A percentile compares a stretch with the other conserved stretches of the same genome.
Evolutionary conservation across 2,329 filamentous ascomycete species (phyloP).

Genomic region (Fusarium sp.): DNA sequence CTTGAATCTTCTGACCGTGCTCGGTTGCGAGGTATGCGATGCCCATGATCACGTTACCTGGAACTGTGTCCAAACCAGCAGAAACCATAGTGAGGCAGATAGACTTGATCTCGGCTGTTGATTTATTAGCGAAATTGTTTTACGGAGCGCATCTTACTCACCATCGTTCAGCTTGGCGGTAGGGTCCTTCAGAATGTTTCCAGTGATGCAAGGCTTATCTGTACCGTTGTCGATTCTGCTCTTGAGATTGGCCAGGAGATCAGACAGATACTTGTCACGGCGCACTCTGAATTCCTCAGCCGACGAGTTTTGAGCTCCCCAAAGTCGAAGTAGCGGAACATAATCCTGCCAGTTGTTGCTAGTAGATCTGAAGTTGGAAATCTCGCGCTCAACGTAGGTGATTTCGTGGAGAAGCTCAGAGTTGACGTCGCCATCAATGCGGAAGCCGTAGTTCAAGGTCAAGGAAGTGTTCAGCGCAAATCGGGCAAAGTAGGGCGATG

Average conservation of each 20-base stretch:
- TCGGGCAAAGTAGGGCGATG: conserved; percentile 77
- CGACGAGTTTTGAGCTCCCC: conserved; percentile 69
- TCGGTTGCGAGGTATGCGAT: conserved; percentile 78
- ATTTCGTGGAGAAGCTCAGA: conserved; percentile 78
- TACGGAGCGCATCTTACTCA: background rate
- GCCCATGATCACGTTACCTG: conserved; percentile 82
- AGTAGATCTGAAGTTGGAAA: conserved; percentile 80
- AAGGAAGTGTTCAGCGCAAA: conserved; percentile 82
- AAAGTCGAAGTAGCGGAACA: conserved; percentile 76
- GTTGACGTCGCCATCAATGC: conserved; percentile 77
- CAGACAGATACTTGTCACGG: conserved; percentile 73
- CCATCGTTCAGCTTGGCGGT: conserved; percentile 55
- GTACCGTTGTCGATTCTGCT: conserved; percentile 52
- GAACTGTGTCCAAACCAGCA: conserved; percentile 83
- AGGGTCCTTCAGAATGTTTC: conserved; percentile 65
- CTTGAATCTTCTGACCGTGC: conserved; percentile 76
- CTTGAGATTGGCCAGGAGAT: conserved; percentile 70
- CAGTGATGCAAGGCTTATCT: conserved; percentile 56
- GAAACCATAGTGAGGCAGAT: conserved; percentile 87
- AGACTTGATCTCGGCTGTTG: conserved; percentile 76
- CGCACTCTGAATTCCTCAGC: conserved; percentile 74
- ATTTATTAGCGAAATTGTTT: background rate
- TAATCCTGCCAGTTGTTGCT: conserved; percentile 90
- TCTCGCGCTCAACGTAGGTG: conserved; percentile 76
- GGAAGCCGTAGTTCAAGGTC: conserved; percentile 82